Evolutionary conservation across 1,284 basidiomycete species (phyloP), one percentile per base, ranked within the genome.

Genomic region (Fomitopsis schrenkii): DNA sequence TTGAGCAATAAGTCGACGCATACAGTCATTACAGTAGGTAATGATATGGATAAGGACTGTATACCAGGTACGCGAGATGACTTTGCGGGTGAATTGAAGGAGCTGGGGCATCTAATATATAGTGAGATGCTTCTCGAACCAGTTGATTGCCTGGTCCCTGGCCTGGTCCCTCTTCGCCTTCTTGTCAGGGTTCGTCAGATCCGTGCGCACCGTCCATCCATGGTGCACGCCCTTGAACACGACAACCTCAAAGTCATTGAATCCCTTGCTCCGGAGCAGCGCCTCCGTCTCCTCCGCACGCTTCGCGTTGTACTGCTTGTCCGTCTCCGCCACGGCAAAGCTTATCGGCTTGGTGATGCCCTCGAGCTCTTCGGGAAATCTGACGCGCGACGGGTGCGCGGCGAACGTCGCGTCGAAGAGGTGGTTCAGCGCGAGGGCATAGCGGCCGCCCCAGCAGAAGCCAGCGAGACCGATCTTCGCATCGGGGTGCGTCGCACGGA

Each of bases 401-500:
- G 68, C 66, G 62, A 64, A 61, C 26, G 59, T 64, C 48, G 68
- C 68, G 61, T 70, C 68, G 59, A 68, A 70, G 28, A 55, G 59
- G 55, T 44, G 33, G 64, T 67, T 70, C 62, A 65, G 63, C 59
- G 66, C 61, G 63, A 70, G 62, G 41, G 68, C 68, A 58, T 64
- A 68, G 58, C 68, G 67, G 30, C 68, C 68, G 61, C 68, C 68
- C 66, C 66, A 70, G 66, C 68, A 70, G 64, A 66, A 70, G 56
- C 68, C 68, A 50, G 64, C 64, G 57, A 62, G 65, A 17, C 68
- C 68, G 58, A 70, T 52, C 61, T 65, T 66, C 10, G 65, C 60
- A 40, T 22, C 42, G 33, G 65, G 57, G 30, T 54, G 62, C 52
- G 64, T 48, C n/a, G 40, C 41, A 54, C 68, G 63, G 42, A 69